Evolutionary conservation across 2,329 filamentous ascomycete genomes (phyloP), one percentile per base, ranked within the genome.

Genomic region (Fusarium brevicatenulatum): DNA sequence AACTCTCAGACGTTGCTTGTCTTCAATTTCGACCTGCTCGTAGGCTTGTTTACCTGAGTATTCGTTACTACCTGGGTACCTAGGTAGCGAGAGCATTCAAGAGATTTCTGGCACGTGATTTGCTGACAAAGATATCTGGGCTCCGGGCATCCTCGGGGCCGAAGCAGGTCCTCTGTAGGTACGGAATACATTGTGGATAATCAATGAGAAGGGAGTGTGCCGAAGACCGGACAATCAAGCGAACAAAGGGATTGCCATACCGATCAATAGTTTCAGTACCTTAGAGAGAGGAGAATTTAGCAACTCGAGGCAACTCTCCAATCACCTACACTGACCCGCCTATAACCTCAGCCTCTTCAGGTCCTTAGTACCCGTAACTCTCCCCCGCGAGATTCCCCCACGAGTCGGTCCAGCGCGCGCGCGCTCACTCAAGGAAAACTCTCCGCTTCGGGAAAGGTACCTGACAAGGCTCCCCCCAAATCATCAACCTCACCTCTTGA

Each of bases 401-500:
- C 58, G 47, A 71, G 72, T 57, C 56, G 53, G 66, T 61, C 55
- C 73, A 73, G 70, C 42, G 70, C 70, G 70, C 42, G 70, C 70
- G 70, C 70, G 66, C 70, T 73, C 74, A 67, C 69, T 70, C 68
- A 75, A 78, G 76, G 73, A 76, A 81, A 80, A 80, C 79, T 79
- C 81, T 74, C 81, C 81, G 81, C 81, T 83, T 82, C 76, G 79
- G 81, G 80, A 81, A 80, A 80, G 80, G 78, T 79, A 69, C 66
- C 66, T 68, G 63, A 78, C 79, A 78, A 78, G 79, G 77, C 77
- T 78, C 79, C 78, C 80, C 82, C 83, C 81, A 81, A 85, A 84
- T 81, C 82, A 83, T 85, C 82, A 86, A 89, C 87, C 84, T 89
- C 87, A 88, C 82, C 83, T 85, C 84, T 86, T 81, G 82, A 83